Evolutionary conservation across 2,329 filamentous ascomycete genomes (phyloP).

Genomic region (Botrytis pseudocinerea): DNA sequence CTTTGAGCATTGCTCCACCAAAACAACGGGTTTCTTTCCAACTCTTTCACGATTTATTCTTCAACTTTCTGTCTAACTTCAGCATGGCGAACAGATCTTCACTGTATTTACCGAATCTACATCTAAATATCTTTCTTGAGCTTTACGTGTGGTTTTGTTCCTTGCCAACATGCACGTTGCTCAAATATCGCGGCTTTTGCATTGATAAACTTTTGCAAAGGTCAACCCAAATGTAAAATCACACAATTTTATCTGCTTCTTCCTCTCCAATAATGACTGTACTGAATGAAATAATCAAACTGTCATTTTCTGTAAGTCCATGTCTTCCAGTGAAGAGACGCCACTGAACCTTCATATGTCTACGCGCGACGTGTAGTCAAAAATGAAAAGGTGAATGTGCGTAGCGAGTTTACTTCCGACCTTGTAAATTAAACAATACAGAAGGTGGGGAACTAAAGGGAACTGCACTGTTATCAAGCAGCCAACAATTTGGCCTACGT

Average conservation of each 20-base stretch:
- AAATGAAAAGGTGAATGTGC: neutral
- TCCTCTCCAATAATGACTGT: neutral
- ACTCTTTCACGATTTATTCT: neutral
- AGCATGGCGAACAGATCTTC: neutral
- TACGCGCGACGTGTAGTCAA: neutral
- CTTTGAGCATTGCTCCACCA: neutral
- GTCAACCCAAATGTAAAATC: neutral
- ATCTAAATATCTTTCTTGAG: neutral
- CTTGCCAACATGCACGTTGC: neutral
- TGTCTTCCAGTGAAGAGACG: neutral
- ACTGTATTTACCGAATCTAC: neutral
- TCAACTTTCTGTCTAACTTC: neutral
- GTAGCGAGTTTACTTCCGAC: neutral
- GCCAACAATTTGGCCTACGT: neutral
- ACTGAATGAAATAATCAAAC: neutral
- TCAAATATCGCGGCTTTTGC: neutral
- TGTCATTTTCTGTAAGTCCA: neutral
- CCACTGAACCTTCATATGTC: neutral
- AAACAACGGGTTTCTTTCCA: neutral
- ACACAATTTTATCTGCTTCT: neutral
- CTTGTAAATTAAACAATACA: neutral
- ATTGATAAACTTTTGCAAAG: neutral
- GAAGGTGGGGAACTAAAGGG: neutral
- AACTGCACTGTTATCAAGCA: neutral
- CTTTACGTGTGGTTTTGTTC: neutral